Base-by-base conservation (phyloP, 129 eudicot genomes). In the Artemisia tridentata region DNA sequence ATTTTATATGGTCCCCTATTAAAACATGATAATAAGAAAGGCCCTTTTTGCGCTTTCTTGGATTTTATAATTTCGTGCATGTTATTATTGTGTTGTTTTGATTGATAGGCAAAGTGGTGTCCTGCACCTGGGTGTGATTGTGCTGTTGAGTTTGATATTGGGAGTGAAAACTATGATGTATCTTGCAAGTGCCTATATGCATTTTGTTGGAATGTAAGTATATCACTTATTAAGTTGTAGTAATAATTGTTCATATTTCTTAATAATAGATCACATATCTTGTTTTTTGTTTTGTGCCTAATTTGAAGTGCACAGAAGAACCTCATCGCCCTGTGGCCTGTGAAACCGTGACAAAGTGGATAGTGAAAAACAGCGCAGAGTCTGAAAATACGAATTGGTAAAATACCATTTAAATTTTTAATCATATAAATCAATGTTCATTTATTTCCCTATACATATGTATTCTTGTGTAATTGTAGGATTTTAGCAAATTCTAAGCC, bases 301-400 rank as follows among this genome's bases (percentile, higher is more conserved):
- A 12, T 38, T 7, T 50, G 52, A 13, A 70, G 75, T 88, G 91
- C 64, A 52, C 71, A 5, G 82, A 83, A 70, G 88, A 85, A 45
- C 74, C 80, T 11, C 96, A 88, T 68, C 72, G 91, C 13, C 96
- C 96, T 0, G 76, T 85, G 53, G 86, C 71, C 45, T 88, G 95
- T 56, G 73, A 73, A 3, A 79, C 78, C 8, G 86, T 80, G 68
- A 80, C 71, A 0, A 63, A 76, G 58, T 85, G 95, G 95, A 57
- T 72, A 13, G 4, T 25, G 21, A 86, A 83, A 59, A 83, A 79
- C 11, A 79, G 65, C 10, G 78, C 79, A 0, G 91, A 83, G 60
- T 71, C 86, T 13, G 86, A 80, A 53, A 88, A 81, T 63, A 70
- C 66, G 62, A 80, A 74, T 1, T 82, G 88, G 88, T 56, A 48